phyloP scores from a whole-genome alignment of 2,329 filamentous ascomycete genomes.

The Arthrobotrys sphaeroides region DNA sequence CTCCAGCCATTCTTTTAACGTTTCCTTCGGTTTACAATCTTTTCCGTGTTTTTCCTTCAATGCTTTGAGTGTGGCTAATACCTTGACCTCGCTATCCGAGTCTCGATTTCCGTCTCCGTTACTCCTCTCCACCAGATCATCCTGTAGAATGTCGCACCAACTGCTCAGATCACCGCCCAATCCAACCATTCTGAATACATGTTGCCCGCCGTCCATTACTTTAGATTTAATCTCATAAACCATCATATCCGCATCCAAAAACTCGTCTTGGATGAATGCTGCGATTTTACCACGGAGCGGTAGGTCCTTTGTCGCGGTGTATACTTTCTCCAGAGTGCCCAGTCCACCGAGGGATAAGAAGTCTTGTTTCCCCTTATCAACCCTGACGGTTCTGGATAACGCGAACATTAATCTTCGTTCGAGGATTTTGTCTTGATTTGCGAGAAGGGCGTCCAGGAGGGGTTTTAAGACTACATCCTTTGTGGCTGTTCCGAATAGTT shows the following conservation, averaged over 20 bases:
- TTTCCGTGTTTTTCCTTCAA: conserved; percentile 35
- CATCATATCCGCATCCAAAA: conserved; percentile 73
- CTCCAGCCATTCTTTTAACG: conserved; percentile 21
- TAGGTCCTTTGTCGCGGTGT: conserved; percentile 66
- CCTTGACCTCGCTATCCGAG: conserved; percentile 36
- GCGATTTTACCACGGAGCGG: conserved; percentile 68
- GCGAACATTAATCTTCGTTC: conserved; percentile 60
- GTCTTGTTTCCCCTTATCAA: conserved; percentile 65
- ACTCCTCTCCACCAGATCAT: conserved; percentile 22
- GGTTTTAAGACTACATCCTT: conserved; percentile 61
- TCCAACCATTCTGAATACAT: conserved; percentile 16
- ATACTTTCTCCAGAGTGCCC: conserved; percentile 66
- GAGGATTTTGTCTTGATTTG: conserved; percentile 53
- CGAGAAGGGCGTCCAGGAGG: conserved; percentile 51
- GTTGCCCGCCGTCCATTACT: conserved; percentile 2
- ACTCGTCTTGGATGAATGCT: conserved; percentile 71
- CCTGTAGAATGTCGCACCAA: conserved; percentile 41
- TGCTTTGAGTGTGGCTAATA: conserved; percentile 32
- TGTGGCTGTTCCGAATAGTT: conserved; percentile 57
- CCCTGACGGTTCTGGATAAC: conserved; percentile 69
- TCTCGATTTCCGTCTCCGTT: conserved; percentile 3
- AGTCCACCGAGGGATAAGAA: conserved; percentile 69
- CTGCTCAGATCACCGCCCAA: conserved; percentile 18
- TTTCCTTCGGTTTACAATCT: conserved; percentile 13
- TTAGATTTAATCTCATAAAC: conserved; percentile 10